Percentiles rank a stretch among this genome's conserved stretches.
phyloP scores from a whole-genome alignment of 495 filamentous ascomycete genomes.

The Xylaria nigripes region DNA sequence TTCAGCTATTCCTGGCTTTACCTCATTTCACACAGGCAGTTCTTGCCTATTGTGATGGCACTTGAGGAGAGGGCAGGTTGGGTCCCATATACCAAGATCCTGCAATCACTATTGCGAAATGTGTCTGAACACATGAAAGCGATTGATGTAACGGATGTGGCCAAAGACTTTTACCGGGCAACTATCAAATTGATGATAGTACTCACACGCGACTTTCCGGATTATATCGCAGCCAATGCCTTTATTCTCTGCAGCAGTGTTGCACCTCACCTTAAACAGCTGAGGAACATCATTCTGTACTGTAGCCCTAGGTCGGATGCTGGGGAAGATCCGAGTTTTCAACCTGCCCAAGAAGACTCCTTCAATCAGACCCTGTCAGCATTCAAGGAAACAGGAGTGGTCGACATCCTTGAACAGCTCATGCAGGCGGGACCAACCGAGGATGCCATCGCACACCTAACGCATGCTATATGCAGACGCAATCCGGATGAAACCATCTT shows the following conservation, averaged over 20 bases:
- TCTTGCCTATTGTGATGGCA: conserved; percentile 72
- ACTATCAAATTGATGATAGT: conserved; percentile 74
- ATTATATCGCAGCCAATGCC: conserved; percentile 83
- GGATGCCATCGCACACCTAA: conserved; percentile 61
- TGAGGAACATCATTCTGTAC: conserved; percentile 81
- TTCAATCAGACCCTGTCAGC: conserved; percentile 23
- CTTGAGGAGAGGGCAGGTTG: conserved; percentile 64
- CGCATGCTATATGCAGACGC: conserved; percentile 53
- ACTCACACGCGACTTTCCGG: conserved; percentile 88
- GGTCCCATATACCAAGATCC: conserved; percentile 63
- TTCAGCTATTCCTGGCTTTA: conserved; percentile 82
- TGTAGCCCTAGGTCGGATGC: conserved; percentile 69
- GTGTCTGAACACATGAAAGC: conserved; percentile 75
- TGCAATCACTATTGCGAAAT: conserved; percentile 65
- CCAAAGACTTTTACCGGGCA: conserved; percentile 77
- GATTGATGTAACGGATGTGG: conserved; percentile 54
- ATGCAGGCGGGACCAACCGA: conserved; percentile 55
- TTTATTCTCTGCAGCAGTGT: conserved; percentile 78
- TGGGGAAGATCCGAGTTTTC: conserved; percentile 51
- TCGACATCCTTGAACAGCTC: conserved; percentile 57
- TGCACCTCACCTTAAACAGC: conserved; percentile 75
- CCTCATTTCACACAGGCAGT: conserved; percentile 74
- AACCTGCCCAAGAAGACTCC: conserved; percentile 22
- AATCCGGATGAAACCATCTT: conserved; percentile 48
- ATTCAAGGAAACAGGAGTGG: conserved; percentile 54